Percentiles rank a stretch among this genome's conserved stretches.
Evolutionary conservation across 2,329 filamentous ascomycete species (phyloP).

Genomic region (Aspergillus jensenii): DNA sequence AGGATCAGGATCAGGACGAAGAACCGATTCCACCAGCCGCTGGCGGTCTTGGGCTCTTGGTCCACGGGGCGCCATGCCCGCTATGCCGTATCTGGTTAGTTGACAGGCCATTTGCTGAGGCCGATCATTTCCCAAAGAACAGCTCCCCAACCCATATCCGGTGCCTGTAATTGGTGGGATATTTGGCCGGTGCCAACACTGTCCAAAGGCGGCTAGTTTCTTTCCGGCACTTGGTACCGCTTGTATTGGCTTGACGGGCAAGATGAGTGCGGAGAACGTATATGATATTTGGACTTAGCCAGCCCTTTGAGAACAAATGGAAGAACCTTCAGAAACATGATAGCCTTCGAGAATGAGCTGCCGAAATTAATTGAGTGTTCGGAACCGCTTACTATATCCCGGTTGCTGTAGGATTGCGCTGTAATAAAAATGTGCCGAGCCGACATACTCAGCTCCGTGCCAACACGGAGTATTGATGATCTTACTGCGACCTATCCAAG

Average conservation of each 20-base stretch:
- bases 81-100: background rate
- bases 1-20: background rate
- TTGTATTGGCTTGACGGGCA: background rate
- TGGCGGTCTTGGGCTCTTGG: too few species aligned
- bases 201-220: slow-evolving; percentile 7
- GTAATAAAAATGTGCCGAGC: background rate
- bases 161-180: slow-evolving; percentile 5
- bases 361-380: background rate
- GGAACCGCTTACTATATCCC: background rate
- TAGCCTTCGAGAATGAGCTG: background rate
- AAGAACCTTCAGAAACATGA: background rate
- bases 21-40: background rate
- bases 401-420: too few species aligned
- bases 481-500: background rate
- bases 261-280: background rate
- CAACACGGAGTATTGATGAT: background rate
- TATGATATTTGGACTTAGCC: too few species aligned
- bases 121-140: slow-evolving; percentile 13
- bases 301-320: too few species aligned
- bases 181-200: slow-evolving; percentile 11
- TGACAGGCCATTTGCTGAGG: slow-evolving; percentile 16
- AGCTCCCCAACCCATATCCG: slow-evolving; percentile 14
- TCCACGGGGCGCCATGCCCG: too few species aligned
- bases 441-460: background rate
- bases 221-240: background rate